phyloP scores from a whole-genome alignment of 1,139 yeast genomes.

The Saccharomyces hybrid region DNA sequence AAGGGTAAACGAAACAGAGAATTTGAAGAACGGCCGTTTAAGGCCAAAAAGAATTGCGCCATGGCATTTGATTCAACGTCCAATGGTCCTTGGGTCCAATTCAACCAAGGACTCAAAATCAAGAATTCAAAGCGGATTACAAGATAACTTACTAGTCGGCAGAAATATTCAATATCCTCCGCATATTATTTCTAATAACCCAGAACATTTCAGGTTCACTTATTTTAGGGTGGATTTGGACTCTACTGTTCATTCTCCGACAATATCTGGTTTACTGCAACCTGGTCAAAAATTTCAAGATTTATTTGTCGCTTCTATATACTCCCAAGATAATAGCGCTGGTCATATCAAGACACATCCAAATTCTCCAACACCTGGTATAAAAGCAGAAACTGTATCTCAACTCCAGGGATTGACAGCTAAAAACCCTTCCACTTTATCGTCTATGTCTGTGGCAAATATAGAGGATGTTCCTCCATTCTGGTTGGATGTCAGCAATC shows the following conservation, averaged over 20 bases:
- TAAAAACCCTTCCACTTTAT: constrained; percentile 5
- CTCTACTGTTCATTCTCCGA: constrained; percentile 83
- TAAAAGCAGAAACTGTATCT: not conserved
- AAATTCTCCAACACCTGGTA: not conserved
- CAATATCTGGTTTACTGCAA: constrained; percentile 70
- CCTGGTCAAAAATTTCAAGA: constrained; percentile 46
- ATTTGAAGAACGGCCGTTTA: constrained; percentile 48
- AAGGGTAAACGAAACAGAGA: constrained; percentile 59
- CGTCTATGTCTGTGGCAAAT: constrained; percentile 19
- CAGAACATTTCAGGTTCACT: constrained; percentile 63
- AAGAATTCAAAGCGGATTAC: constrained; percentile 11
- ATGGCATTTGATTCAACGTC: constrained; percentile 47
- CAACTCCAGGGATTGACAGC: not conserved
- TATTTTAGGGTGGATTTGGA: constrained; percentile 87
- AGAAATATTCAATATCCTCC: constrained; percentile 35
- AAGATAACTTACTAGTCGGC: constrained; percentile 27
- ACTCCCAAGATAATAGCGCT: constrained; percentile 19
- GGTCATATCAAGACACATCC: constrained; percentile 12
- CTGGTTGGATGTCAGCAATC: constrained; percentile 89
- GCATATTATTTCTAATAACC: constrained; percentile 35
- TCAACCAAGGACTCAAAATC: constrained; percentile 9
- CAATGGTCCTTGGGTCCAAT: constrained; percentile 9
- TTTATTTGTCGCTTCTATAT: constrained; percentile 38
- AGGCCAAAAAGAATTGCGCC: constrained; percentile 74
- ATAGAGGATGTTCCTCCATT: constrained; percentile 46